Conservation (phyloP, 2,329 filamentous ascomycete genomes). For the Aureobasidium mangrovei region DNA sequence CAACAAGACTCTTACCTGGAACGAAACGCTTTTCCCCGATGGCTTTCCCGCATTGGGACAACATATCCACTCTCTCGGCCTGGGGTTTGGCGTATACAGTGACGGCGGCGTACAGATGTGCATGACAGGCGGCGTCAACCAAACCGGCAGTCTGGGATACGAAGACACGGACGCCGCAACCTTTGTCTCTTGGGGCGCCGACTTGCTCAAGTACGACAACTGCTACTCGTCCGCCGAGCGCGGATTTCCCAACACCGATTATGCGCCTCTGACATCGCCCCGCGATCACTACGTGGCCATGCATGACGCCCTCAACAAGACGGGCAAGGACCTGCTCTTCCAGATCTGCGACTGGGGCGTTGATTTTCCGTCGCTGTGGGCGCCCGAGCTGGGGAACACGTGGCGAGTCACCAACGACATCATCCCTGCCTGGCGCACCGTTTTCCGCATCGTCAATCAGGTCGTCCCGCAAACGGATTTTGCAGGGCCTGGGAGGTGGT, state of each 20-base stretch:
- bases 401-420: constrained; percentile 42
- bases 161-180: constrained; percentile 37
- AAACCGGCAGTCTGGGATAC: constrained; percentile 22
- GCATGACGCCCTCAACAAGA: constrained; percentile 39
- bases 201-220: constrained; percentile 41
- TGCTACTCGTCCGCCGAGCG: constrained; percentile 47
- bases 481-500: constrained; percentile 40
- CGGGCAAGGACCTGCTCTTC: constrained; percentile 38
- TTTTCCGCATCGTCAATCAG: constrained; percentile 46
- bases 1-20: constrained; percentile 42
- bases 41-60: constrained; percentile 43
- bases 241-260: constrained; percentile 39
- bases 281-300: constrained; percentile 39
- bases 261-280: constrained; percentile 34
- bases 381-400: constrained; percentile 38
- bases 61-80: constrained; percentile 39
- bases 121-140: constrained; percentile 16
- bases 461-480: constrained; percentile 40
- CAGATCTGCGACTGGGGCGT: constrained; percentile 25
- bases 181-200: constrained; percentile 32
- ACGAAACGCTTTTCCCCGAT: constrained; percentile 42
- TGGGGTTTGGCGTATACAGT: constrained; percentile 48
- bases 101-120: constrained; percentile 22
- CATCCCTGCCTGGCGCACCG: constrained; percentile 41
- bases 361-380: constrained; percentile 40